Percentiles rank a stretch among this genome's conserved stretches.
These are phyloP conservation scores for Phytopythium litorale DNA, from an alignment of 352 stramenopile genomes.

Conservation along the genomic window DNA sequence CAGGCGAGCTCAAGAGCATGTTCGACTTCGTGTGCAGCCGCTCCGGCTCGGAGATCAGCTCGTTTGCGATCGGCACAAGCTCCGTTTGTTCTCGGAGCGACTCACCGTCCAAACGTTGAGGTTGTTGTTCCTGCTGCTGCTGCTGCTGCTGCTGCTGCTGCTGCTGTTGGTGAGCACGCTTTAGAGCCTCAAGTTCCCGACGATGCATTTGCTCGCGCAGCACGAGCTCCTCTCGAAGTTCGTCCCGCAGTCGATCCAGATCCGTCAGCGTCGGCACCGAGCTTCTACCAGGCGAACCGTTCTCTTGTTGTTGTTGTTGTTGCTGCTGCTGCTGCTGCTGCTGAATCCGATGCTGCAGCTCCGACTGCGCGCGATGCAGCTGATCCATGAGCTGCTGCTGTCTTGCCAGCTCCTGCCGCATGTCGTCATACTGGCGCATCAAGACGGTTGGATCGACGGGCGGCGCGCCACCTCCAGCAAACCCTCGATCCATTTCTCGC, in stretches of 20 bases:
- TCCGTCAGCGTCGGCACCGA: constrained; percentile 45
- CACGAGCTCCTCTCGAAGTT: constrained; percentile 45
- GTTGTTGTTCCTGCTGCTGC: background rate
- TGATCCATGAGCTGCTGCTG: constrained; percentile 58
- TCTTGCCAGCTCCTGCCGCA: constrained; percentile 38
- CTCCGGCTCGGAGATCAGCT: background rate
- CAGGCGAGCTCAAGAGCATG: background rate
- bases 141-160: constrained; percentile 1
- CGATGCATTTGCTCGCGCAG: constrained; percentile 45
- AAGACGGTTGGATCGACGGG: constrained; percentile 17
- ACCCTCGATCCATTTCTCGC: background rate
- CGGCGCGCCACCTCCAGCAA: background rate
- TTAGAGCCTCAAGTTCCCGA: constrained; percentile 37
- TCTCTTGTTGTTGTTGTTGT: constrained; percentile 10
- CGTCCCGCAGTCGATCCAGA: constrained; percentile 51
- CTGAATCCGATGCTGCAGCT: constrained; percentile 42
- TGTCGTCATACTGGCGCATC: constrained; percentile 50
- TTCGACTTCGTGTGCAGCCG: background rate
- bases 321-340: constrained; percentile 22
- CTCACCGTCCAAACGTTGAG: background rate
- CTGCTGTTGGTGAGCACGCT: constrained; percentile 21
- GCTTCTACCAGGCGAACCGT: constrained; percentile 2
- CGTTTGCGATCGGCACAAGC: constrained; percentile 1
- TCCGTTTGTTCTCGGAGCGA: constrained; percentile 5
- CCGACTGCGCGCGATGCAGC: constrained; percentile 32